Base-by-base conservation (phyloP, 768 basidiomycete species). In the Mycena maculata region DNA sequence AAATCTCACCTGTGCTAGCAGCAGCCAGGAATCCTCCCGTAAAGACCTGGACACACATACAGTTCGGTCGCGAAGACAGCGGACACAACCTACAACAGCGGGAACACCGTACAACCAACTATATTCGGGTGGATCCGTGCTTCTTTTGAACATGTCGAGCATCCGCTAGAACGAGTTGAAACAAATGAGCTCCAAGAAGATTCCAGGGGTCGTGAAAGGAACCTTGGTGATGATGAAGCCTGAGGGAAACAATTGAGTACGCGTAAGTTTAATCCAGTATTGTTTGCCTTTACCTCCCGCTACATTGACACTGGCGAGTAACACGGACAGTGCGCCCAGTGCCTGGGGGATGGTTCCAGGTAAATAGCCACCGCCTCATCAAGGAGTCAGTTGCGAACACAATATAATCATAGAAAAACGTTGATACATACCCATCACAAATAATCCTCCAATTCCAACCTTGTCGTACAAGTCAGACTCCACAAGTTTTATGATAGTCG, bases 61-160 rank as follows among this genome's bases (percentile, higher is more conserved):
- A 53, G 12, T 23, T 3, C n/a, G 23, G 2, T 6, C 4, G 4
- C 27, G 10, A 22, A 18, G 52, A 1, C 3, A 13, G 2, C 4
- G 1, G 15, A 48, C n/a, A 27, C 6, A 12, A 53, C 66, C 4
- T 45, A 63, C 86, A 11, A 89, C 85, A 11, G 90, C 94, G 22
- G 94, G 94, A 59, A 95, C 77, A 25, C 86, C 85, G 72, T 95
- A 95, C 12, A 96, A 79, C 89, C 90, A 94, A 1, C 90, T 87
- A 77, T 95, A 95, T 74, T 96, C 94, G 6, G 94, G 93, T 11
- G 94, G 94, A 78, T 96, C 94, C 55, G 88, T 90, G 16, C 90
- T 76, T 92, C 94, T 89, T 80, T 92, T 93, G 78, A 96, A 96
- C 91, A 96, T 94, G 74, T 95, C 93, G 66, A 96, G 81, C 94